A percentile compares a stretch with the other conserved stretches of the same genome.
These are phyloP conservation scores for Globisporangium mamillatum DNA, from an alignment of 352 stramenopile species.

Conservation along the genomic window DNA sequence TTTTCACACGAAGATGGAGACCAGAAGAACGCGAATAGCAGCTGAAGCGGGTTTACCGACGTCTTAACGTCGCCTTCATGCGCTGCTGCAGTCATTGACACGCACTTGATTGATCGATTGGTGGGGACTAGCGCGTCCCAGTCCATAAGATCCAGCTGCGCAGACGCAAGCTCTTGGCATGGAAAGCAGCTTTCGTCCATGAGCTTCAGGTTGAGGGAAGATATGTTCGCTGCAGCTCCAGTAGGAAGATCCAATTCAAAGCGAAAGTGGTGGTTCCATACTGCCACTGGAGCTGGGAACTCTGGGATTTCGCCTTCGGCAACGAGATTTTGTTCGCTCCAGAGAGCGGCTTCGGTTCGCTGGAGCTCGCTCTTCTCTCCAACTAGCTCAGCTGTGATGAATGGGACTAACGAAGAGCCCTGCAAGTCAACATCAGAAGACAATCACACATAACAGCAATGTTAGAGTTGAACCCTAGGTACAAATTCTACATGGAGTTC, in stretches of 20 bases:
- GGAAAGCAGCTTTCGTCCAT: background rate
- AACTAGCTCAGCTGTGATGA: background rate
- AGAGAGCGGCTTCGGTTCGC: background rate
- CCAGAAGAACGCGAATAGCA: slow-evolving; percentile 9
- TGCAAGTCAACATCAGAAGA: background rate
- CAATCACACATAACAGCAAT: background rate
- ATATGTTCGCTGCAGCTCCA: background rate
- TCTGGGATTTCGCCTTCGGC: background rate
- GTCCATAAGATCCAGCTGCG: background rate
- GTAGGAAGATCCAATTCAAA: slow-evolving; percentile 4
- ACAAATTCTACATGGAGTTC: background rate
- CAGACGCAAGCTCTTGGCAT: background rate
- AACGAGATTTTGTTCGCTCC: background rate
- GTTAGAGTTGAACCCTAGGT: background rate
- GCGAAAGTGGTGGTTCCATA: slow-evolving; percentile 15
- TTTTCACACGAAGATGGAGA: background rate
- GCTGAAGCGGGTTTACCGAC: background rate
- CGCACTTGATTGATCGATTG: background rate
- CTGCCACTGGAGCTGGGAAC: background rate
- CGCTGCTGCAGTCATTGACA: background rate
- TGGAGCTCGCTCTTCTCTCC: background rate
- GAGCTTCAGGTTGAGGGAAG: background rate
- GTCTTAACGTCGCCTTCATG: background rate
- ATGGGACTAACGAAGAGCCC: background rate
- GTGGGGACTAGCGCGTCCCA: background rate